A percentile compares a stretch with the other conserved stretches of the same genome.
Evolutionary conservation across 352 stramenopile genomes (phyloP).

Genomic region (Pythium aristosporum): DNA sequence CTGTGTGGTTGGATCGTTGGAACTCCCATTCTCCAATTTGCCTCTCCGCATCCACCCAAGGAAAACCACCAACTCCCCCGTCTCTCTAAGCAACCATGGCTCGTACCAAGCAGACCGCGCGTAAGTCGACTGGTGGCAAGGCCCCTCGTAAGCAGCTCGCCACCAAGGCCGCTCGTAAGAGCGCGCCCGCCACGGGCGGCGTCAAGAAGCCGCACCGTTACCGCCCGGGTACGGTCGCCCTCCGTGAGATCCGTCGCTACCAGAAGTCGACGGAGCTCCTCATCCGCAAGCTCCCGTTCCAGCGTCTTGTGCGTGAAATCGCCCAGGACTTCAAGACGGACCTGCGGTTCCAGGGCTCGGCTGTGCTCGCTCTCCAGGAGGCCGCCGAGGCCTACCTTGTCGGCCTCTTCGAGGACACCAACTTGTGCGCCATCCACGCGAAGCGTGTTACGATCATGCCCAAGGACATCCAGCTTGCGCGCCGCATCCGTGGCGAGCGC

Average conservation of each 20-base stretch:
- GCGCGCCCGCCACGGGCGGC: background rate
- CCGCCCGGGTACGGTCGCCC: conserved; percentile 3
- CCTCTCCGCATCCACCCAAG: too few relatives aligned
- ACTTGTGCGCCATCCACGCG: background rate
- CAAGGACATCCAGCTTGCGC: conserved; percentile 2
- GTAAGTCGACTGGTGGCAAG: conserved; percentile 4
- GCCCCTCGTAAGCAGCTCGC: conserved; percentile 3
- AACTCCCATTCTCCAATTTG: too few relatives aligned
- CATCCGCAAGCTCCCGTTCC: conserved; percentile 6
- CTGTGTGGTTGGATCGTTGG: too few relatives aligned
- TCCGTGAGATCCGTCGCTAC: conserved; percentile 7
- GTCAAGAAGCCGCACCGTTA: conserved; percentile 6
- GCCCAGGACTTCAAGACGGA: conserved; percentile 7
- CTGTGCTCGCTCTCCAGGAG: background rate
- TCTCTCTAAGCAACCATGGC: background rate
- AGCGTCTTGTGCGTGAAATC: conserved; percentile 1
- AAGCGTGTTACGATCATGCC: conserved; percentile 1
- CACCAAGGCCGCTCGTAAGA: conserved; percentile 4
- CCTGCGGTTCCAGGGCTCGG: conserved; percentile 3
- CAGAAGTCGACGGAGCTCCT: conserved; percentile 6
- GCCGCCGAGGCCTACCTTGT: conserved; percentile 3
- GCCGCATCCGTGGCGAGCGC: conserved; percentile 5
- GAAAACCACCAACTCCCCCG: too few relatives aligned
- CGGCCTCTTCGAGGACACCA: conserved; percentile 5
- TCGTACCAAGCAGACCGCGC: conserved; percentile 6